Evolutionary conservation across 164 flowering plant genomes (phyloP), one percentile per base, ranked within the genome.

Genomic region (Tinospora cordifolia): DNA sequence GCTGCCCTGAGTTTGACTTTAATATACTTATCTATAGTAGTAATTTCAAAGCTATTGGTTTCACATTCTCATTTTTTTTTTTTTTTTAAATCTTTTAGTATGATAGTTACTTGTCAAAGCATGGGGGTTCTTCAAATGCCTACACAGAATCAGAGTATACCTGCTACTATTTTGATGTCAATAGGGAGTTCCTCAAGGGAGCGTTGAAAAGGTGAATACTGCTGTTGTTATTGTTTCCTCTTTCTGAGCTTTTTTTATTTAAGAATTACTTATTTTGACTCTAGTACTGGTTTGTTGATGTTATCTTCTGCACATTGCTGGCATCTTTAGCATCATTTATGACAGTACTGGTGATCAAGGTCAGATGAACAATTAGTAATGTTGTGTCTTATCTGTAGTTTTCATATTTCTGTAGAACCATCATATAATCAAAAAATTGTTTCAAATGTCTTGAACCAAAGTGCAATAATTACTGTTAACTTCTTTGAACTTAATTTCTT

Each of bases 101-200:
- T 87, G 97, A 92, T 79, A 91, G 97, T 83, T 95, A 85, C 80
- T 84, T 95, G 84, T 90, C 99, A 77, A 91, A 92, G 87, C 97
- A 92, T 73, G 99, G 97, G 63, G 99, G 98, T 36, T 89, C 92
- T 11, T 88, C 99, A 71, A 95, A 95, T 85, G 99, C 97, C 64
- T 92, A 85, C 77, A 95, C 99, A 9, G 97, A 91, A 83, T 72
- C 89, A 14, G 98, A 95, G 79, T 84, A 85, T 74, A 92, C 99
- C 15, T 95, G 98, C 81, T 95, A 95, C 79, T 85, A 95, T 81
- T 92, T 95, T 84, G 98, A 95, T 77, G 97, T 95, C 21, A 90
- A 92, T 62, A 82, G 79, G 41, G 98, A 95, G 75, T 88, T 83
- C 80, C 97, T 92, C 65, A 81, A 83, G 72, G 98, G 93, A 67